Percentiles rank a stretch among this genome's conserved stretches.
These are phyloP conservation scores for Solanum virginianum DNA, from an alignment of 257 asterid species.

Conservation along the genomic window DNA sequence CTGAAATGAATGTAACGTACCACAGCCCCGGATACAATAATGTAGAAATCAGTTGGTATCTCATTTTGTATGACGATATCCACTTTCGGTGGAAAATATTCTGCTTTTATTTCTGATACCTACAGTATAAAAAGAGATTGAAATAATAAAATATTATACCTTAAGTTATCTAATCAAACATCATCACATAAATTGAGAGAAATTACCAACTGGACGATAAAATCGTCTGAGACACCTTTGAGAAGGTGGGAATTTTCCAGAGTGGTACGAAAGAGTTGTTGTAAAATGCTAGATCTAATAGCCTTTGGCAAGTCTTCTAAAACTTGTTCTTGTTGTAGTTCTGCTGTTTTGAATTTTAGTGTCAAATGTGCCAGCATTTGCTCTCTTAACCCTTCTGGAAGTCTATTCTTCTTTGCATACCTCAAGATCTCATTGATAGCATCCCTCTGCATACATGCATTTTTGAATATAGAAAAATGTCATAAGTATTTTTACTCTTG, in stretches of 20 bases:
- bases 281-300: slow-evolving; percentile 78
- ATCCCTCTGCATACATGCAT: slow-evolving; percentile 44
- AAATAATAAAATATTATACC: background rate
- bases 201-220: slow-evolving; percentile 71
- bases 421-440: slow-evolving; percentile 55
- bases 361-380: slow-evolving; percentile 90
- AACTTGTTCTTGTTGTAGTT: slow-evolving; percentile 87
- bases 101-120: slow-evolving; percentile 95
- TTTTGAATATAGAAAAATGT: background rate
- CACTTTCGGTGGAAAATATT: slow-evolving; percentile 87
- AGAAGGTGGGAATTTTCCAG: slow-evolving; percentile 65
- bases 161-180: background rate
- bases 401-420: slow-evolving; percentile 75
- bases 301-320: slow-evolving; percentile 82
- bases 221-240: slow-evolving; percentile 73
- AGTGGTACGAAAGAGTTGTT: slow-evolving; percentile 62
- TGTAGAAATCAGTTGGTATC: slow-evolving; percentile 90
- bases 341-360: slow-evolving; percentile 88
- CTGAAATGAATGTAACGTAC: slow-evolving; percentile 18
- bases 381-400: slow-evolving; percentile 68
- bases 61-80: slow-evolving; percentile 81
- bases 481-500: background rate
- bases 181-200: background rate
- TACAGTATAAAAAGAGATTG: background rate
- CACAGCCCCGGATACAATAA: slow-evolving; percentile 85